Evolutionary conservation across 352 stramenopile species (phyloP), one percentile per base, ranked within the genome.

Genomic region (Phytophthora pini): DNA sequence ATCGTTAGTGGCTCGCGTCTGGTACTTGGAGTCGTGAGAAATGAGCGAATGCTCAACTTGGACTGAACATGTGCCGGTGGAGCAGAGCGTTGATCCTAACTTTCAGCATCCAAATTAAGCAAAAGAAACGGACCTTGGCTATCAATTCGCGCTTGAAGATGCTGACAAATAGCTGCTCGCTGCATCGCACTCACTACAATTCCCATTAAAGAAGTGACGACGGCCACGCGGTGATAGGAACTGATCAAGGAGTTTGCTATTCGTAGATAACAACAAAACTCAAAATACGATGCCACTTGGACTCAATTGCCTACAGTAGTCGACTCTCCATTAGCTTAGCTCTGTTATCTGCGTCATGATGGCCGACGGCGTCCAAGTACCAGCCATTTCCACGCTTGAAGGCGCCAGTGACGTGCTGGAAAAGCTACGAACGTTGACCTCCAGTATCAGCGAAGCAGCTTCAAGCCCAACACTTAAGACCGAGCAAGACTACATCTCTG

Each of bases 401-500:
- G 80, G 87, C 52, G 80, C 80, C 17, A 77, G 68, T 40, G 17
- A 22, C 5, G 48, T 74, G 8, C 41, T 92, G 0, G 46, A 79
- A 5, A 68, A 64, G 4, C 61, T 92, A 17, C 72, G 64, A 10
- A 22, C 46, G 17, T 62, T 89, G 7, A 79, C 82, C 6, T 29
- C 68, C 1, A 73, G 56, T 32, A 88, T 90, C 54, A 68, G 49
- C 11, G 26, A 59, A 5, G 59, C 68, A 10, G 69, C 86, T 9
- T 43, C 77, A 8, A 84, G 61, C 51, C 56, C 80, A 2, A 57
- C 48, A 20, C 69, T 93, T 26, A 75, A 70, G 31, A 65, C 52
- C 6, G 84, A 93, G 61, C 68, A 85, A 43, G 77, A 91, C 65
- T 93, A 88, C 41, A 62, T 79, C 5, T 46, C 49, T 3, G 34